Base-by-base conservation (phyloP, 805 yeast genomes). In the Ogataea ganodermae region DNA sequence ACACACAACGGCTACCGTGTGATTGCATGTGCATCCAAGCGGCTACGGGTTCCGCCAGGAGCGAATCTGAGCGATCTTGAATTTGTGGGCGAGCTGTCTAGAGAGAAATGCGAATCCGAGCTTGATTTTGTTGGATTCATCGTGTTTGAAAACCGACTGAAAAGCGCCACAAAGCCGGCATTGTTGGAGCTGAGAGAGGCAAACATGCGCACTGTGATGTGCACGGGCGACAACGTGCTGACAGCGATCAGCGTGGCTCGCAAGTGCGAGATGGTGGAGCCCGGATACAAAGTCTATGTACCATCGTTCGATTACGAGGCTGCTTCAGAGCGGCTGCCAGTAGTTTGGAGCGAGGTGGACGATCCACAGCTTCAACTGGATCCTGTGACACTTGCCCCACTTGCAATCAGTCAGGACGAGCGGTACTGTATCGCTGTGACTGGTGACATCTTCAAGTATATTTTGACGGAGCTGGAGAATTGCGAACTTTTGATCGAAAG, bases 1-100 rank as follows among this genome's bases (percentile, higher is more conserved):
- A 94, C 99, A 0, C 98, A 90, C 63, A 80, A 83, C 41, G 99
- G 99, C 0, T 89, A 84, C 64, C 81, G 99, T 61, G 97, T 94
- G 1, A 94, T 94, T 67, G 98, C 97, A 0, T 85, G 96, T 65
- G 98, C 96, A 1, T 46, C 69, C 2, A 89, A 85, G 60, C 63
- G 64, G 3, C 53, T 74, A 44, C 58, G 53, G 32, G 32, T 50
- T 7, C 60, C 60, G 10, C 40, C 36, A n/a, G 33, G 56, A 1
- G 40, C 42, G 6, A 43, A 45, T 22, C 20, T 48, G 12, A 68
- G 67, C 42, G 73, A 79, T 17, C 73, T 81, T 72, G 58, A 74
- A n/a, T 73, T 73, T 46, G 69, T 81, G 13, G 78, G 76, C 55
- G 73, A 71, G 46, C 58, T 77, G 14, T 52, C 75, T 2, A 78